A percentile compares a stretch with the other conserved stretches of the same genome.
Conservation (phyloP, 371 early-diverging fungal species). For the Haplosporangium sp. region DNA sequence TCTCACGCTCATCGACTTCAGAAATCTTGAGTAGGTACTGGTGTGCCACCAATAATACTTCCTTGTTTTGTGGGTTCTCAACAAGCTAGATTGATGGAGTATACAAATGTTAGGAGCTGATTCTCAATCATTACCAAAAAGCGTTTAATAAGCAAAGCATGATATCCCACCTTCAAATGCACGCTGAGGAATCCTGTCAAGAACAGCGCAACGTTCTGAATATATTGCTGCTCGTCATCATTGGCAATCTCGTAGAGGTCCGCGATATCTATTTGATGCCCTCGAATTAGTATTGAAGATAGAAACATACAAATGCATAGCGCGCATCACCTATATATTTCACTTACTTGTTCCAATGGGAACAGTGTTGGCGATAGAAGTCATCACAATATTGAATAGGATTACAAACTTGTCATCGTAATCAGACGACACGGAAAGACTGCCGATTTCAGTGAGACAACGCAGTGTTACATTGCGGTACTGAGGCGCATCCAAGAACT, state of each 20-base stretch:
- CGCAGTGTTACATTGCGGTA: constrained; percentile 95
- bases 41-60: constrained; percentile 81
- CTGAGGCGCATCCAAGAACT: constrained; percentile 84
- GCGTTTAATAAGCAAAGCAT: neutral
- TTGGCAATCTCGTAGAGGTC: constrained; percentile 84
- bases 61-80: constrained; percentile 69
- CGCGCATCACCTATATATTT: neutral
- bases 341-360: constrained; percentile 72
- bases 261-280: constrained; percentile 73
- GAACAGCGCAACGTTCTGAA: constrained; percentile 89
- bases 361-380: constrained; percentile 74
- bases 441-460: constrained; percentile 95
- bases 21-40: constrained; percentile 89
- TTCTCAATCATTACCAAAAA: neutral
- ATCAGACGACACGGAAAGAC: constrained; percentile 76
- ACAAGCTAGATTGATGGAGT: constrained; percentile 64
- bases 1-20: constrained; percentile 91
- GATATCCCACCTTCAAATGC: constrained; percentile 78
- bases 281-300: neutral
- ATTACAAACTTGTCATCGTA: constrained; percentile 86
- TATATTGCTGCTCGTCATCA: constrained; percentile 91
- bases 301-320: no score
- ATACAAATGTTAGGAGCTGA: neutral
- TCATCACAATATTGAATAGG: constrained; percentile 85
- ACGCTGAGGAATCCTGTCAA: constrained; percentile 85